Evolutionary conservation across 768 basidiomycete genomes (phyloP).

Genomic region (Amanita thiersii): DNA sequence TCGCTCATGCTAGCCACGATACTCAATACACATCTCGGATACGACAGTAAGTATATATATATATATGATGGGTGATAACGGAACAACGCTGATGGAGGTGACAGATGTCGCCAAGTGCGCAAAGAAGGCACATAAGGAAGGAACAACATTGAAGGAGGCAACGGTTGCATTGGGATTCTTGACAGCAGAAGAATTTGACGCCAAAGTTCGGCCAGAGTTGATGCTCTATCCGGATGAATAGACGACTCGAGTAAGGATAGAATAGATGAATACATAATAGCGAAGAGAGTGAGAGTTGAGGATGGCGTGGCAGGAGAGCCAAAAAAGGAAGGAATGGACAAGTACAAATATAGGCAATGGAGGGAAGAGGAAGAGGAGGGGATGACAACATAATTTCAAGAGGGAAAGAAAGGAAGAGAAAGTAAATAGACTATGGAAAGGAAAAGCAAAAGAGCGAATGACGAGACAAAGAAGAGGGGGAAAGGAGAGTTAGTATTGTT

Average conservation of each 20-base stretch:
- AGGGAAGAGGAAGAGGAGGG: constrained; percentile 6
- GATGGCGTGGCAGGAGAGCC: not conserved
- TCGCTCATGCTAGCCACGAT: constrained; percentile 98
- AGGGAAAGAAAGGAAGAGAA: constrained; percentile 10
- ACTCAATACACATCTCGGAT: constrained; percentile 91
- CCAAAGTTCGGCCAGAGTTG: constrained; percentile 85
- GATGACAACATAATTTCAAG: too few species aligned
- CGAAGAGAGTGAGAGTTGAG: not conserved
- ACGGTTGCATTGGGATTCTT: constrained; percentile 83
- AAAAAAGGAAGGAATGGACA: not conserved
- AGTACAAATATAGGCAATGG: too few species aligned
- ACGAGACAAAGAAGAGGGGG: constrained; percentile 8
- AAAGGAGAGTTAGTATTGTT: constrained; percentile 8
- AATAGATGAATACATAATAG: not conserved
- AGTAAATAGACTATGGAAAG: constrained; percentile 13
- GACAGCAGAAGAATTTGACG: constrained; percentile 87
- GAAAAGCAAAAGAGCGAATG: constrained; percentile 15
- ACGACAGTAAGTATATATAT: constrained; percentile 69
- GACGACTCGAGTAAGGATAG: constrained; percentile 12
- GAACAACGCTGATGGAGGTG: constrained; percentile 12
- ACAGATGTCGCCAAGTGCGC: constrained; percentile 96
- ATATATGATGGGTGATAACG: constrained; percentile 2
- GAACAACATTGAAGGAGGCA: constrained; percentile 92
- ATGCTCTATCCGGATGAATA: constrained; percentile 74
- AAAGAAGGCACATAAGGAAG: constrained; percentile 99